Evolutionary conservation across 768 basidiomycete species (phyloP).

Genomic region (Boletus rubroflammeus): DNA sequence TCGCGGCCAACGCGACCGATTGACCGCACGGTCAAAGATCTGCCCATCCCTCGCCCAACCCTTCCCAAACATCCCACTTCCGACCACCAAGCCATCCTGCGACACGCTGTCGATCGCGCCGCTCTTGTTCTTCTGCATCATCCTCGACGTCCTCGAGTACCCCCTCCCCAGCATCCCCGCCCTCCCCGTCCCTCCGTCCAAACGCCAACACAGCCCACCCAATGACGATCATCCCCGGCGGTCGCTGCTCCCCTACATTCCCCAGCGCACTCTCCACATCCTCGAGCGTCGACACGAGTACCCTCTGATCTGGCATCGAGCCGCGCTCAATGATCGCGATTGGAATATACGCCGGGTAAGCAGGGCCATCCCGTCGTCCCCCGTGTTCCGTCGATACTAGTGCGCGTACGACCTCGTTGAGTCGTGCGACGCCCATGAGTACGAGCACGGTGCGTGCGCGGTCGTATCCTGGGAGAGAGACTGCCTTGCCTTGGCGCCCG

Average conservation of each 20-base stretch:
- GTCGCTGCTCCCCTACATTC: conserved; percentile 77
- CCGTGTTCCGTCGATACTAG: conserved; percentile 36
- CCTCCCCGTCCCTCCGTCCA: conserved; percentile 28
- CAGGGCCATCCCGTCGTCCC: conserved; percentile 47
- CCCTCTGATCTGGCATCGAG: conserved; percentile 90
- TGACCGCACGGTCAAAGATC: conserved; percentile 11
- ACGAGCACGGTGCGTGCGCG: conserved; percentile 77
- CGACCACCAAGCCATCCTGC: conserved; percentile 54
- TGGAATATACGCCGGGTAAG: conserved; percentile 74
- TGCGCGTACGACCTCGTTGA: conserved; percentile 65
- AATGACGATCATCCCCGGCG: conserved; percentile 94
- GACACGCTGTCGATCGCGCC: conserved; percentile 42
- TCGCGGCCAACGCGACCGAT: no score
- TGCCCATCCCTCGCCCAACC: conserved; percentile 47
- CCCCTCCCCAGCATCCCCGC: conserved; percentile 57
- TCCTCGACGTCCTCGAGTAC: conserved; percentile 60
- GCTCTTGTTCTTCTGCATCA: conserved; percentile 11
- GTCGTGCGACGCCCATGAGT: conserved; percentile 93
- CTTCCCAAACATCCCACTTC: conserved; percentile 64
- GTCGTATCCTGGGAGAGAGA: conserved; percentile 85
- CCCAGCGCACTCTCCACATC: conserved; percentile 70
- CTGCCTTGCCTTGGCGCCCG: conserved; percentile 77
- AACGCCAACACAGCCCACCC: conserved; percentile 88
- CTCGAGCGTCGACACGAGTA: conserved; percentile 71
- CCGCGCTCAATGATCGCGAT: conserved; percentile 94